Evolutionary conservation across 805 yeast genomes (phyloP).

Genomic region (Nakazawaea laoshanensis): DNA sequence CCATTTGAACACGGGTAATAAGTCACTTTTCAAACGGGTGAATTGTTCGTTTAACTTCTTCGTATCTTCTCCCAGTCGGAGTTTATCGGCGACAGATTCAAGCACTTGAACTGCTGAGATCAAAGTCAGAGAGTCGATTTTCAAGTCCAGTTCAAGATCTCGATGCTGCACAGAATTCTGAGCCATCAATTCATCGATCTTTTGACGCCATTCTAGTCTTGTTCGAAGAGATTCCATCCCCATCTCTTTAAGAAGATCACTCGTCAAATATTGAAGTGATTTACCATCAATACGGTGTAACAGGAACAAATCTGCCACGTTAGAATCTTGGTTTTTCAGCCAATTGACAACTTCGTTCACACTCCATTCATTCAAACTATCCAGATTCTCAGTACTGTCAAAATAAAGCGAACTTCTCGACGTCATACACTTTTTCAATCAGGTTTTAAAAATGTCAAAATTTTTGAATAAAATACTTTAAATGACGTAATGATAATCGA

Average conservation of each 20-base stretch:
- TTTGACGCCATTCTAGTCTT: slow-evolving; percentile 51
- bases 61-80: slow-evolving; percentile 10
- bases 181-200: slow-evolving; percentile 44
- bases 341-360: too few species aligned
- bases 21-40: slow-evolving; percentile 49
- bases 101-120: slow-evolving; percentile 6
- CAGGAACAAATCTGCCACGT: slow-evolving; percentile 24
- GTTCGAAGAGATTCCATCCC: slow-evolving; percentile 48
- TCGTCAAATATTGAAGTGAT: slow-evolving; percentile 56
- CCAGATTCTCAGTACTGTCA: too few species aligned
- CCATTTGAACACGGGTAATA: slow-evolving; percentile 53
- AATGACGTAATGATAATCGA: too few species aligned
- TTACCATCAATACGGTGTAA: slow-evolving; percentile 67
- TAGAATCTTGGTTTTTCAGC: too few species aligned
- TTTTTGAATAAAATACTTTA: too few species aligned
- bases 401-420: too few species aligned
- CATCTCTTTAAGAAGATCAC: slow-evolving; percentile 66
- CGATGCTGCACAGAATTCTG: slow-evolving; percentile 21
- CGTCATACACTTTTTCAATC: too few species aligned
- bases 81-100: slow-evolving; percentile 2
- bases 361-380: too few species aligned
- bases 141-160: slow-evolving; percentile 9
- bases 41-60: slow-evolving; percentile 44
- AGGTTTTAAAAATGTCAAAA: too few species aligned
- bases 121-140: slow-evolving; percentile 4